A percentile compares a stretch with the other conserved stretches of the same genome.
Conservation (phyloP, 2,329 filamentous ascomycete genomes). For the Allantophomopsis cytisporea region DNA sequence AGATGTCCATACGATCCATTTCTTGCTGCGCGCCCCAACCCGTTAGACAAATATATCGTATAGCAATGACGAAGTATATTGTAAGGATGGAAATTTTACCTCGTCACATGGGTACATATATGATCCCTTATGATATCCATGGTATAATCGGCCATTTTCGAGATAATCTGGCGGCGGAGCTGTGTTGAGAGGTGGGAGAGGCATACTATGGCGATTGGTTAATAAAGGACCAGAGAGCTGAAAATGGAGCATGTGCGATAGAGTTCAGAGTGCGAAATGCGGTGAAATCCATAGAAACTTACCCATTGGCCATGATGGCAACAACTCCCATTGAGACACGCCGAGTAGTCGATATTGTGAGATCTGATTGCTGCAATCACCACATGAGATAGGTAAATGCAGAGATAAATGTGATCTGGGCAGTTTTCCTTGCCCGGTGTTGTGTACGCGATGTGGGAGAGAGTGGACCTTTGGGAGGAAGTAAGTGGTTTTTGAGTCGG, state of each 20-base stretch:
- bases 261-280: neutral
- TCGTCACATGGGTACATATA: slow-evolving; percentile 72
- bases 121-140: slow-evolving; percentile 50
- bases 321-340: slow-evolving; percentile 8
- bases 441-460: neutral
- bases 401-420: neutral
- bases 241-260: neutral
- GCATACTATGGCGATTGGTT: neutral
- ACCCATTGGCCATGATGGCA: slow-evolving; percentile 17
- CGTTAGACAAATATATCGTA: slow-evolving; percentile 2
- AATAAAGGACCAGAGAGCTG: neutral
- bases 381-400: neutral
- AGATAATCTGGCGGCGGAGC: slow-evolving; percentile 27
- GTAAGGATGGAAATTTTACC: slow-evolving; percentile 23
- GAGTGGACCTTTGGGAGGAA: neutral
- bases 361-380: neutral
- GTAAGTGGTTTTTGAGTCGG: neutral
- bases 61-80: neutral
- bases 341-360: neutral
- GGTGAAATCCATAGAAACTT: slow-evolving; percentile 6
- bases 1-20: slow-evolving; percentile 67
- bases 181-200: slow-evolving; percentile 1
- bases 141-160: slow-evolving; percentile 60
- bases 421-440: neutral
- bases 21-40: slow-evolving; percentile 36